Conservation (phyloP, 1,139 yeast species). For the Williopsis jadinii region DNA sequence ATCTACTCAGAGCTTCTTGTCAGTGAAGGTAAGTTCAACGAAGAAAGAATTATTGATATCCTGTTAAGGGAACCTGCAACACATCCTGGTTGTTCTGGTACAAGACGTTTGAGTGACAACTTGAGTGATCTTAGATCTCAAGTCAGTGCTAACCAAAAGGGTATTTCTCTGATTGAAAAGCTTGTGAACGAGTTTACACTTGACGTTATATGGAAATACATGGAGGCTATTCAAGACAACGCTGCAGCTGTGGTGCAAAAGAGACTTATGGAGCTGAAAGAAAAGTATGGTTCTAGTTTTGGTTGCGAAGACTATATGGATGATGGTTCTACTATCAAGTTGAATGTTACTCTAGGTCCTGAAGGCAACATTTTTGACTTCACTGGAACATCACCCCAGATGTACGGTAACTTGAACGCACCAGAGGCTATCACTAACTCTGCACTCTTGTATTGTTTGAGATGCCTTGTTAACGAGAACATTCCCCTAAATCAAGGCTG, state of each 20-base stretch:
- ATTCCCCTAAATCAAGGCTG: constrained; percentile 87
- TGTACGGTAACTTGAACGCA: constrained; percentile 57
- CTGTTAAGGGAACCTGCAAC: constrained; percentile 35
- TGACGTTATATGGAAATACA: constrained; percentile 32
- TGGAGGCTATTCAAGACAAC: constrained; percentile 39
- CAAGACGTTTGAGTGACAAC: constrained; percentile 40
- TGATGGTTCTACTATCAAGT: constrained; percentile 37
- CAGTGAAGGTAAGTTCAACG: constrained; percentile 34
- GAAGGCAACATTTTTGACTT: constrained; percentile 36
- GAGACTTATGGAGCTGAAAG: constrained; percentile 26
- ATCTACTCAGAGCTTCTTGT: constrained; percentile 37
- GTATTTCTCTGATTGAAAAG: constrained; percentile 33
- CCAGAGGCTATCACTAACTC: constrained; percentile 72
- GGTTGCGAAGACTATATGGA: constrained; percentile 37
- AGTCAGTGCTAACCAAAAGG: constrained; percentile 41
- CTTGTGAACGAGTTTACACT: constrained; percentile 33
- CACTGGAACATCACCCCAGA: constrained; percentile 48
- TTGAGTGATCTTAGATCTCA: constrained; percentile 44
- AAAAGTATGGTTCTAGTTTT: constrained; percentile 22
- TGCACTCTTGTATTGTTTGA: constrained; percentile 71
- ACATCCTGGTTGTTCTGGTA: constrained; percentile 40
- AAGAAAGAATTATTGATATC: constrained; percentile 29
- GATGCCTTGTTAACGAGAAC: constrained; percentile 69
- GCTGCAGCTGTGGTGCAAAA: constrained; percentile 35
- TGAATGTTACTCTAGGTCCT: constrained; percentile 31